These are phyloP conservation scores for Cladosporium sp. DNA, from an alignment of 2,329 filamentous ascomycete species.

Conservation along the genomic window DNA sequence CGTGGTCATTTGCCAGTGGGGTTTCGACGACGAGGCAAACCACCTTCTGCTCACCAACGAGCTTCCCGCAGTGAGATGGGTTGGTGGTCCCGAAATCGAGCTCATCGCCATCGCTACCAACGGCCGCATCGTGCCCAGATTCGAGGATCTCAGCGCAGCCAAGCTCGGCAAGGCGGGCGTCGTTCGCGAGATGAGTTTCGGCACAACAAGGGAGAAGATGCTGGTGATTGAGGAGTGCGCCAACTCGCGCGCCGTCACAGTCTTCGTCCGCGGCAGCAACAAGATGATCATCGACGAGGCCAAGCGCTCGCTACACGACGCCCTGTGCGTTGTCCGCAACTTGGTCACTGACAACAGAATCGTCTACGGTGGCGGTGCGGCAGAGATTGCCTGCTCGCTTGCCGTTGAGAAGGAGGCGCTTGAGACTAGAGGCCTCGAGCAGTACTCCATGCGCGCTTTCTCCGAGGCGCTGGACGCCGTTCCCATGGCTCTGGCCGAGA, in stretches of 20 bases:
- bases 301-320: conserved; percentile 94
- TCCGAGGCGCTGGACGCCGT: conserved; percentile 88
- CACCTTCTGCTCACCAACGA: conserved; percentile 94
- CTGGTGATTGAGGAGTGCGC: conserved; percentile 98
- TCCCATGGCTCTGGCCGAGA: conserved; percentile 94
- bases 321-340: conserved; percentile 94
- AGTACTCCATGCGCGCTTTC: conserved; percentile 98
- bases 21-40: conserved; percentile 98
- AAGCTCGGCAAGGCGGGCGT: conserved; percentile 88
- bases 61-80: conserved; percentile 93
- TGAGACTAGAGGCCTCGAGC: conserved; percentile 87
- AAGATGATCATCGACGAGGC: conserved; percentile 99
- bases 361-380: conserved; percentile 93
- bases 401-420: conserved; percentile 92
- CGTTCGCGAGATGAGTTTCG: conserved; percentile 92
- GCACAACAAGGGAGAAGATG: conserved; percentile 98
- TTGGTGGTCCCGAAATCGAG: conserved; percentile 96
- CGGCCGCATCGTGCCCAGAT: conserved; percentile 91
- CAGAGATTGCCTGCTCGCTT: conserved; percentile 93
- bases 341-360: conserved; percentile 93
- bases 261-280: conserved; percentile 96
- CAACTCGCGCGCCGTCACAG: conserved; percentile 91
- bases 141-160: conserved; percentile 84
- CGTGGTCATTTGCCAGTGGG: conserved; percentile 98
- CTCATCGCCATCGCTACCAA: conserved; percentile 98